Evolutionary conservation across 768 basidiomycete genomes (phyloP).

Genomic region (Lactifluus hygrophoroides): DNA sequence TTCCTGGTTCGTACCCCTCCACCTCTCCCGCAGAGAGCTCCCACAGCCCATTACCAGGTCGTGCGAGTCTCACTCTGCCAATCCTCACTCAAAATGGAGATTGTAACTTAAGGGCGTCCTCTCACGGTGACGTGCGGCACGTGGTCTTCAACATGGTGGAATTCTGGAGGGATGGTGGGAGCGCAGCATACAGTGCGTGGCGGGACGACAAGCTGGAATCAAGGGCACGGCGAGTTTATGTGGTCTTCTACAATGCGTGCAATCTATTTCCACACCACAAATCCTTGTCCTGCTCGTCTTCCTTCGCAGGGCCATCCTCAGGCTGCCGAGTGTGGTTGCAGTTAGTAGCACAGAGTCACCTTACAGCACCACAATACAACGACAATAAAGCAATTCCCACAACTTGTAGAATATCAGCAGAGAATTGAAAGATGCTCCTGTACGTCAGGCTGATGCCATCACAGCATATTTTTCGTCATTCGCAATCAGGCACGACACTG

Average conservation of each 20-base stretch:
- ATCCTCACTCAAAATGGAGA: conserved; percentile 75
- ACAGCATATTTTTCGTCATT: too few species aligned
- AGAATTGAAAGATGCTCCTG: too few species aligned
- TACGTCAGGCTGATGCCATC: too few species aligned
- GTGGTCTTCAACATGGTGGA: conserved; percentile 56
- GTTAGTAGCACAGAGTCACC: not conserved
- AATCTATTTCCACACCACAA: conserved; percentile 70
- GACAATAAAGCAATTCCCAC: conserved; percentile 33
- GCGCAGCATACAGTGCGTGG: conserved; percentile 76
- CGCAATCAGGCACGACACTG: too few species aligned
- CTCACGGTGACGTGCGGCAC: conserved; percentile 85
- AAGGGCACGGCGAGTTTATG: conserved; percentile 70
- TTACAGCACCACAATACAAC: too few species aligned
- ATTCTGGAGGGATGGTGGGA: conserved; percentile 66
- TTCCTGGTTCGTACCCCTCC: conserved; percentile 23
- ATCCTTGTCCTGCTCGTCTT: conserved; percentile 37
- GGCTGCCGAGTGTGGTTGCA: conserved; percentile 41
- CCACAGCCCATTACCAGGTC: conserved; percentile 72
- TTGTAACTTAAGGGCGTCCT: too few species aligned
- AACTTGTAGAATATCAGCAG: conserved; percentile 36
- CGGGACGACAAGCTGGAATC: conserved; percentile 46
- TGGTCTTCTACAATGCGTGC: conserved; percentile 79
- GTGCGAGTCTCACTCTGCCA: conserved; percentile 60
- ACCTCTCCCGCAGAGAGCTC: conserved; percentile 47
- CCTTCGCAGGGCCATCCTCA: conserved; percentile 40